phyloP scores from a whole-genome alignment of 805 yeast genomes.

The Spathaspora hagerdaliae region DNA sequence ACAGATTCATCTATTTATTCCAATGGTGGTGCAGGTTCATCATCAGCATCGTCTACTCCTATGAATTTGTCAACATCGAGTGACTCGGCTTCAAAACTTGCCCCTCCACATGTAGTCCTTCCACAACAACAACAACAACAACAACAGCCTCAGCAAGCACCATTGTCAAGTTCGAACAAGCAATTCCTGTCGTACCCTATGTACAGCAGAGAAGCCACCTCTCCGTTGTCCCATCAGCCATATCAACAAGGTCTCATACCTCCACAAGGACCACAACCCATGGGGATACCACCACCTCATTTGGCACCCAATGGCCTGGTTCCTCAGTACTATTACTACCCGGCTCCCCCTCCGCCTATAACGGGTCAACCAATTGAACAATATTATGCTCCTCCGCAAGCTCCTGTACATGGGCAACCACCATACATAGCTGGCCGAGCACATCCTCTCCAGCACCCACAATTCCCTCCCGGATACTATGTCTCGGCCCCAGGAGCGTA shows the following conservation, averaged over 20 bases:
- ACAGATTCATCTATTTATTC: constrained; percentile 11
- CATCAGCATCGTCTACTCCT: not conserved
- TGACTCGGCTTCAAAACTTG: not conserved
- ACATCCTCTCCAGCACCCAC: constrained; percentile 4
- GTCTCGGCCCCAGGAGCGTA: constrained; percentile 1
- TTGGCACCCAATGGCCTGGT: constrained; percentile 3
- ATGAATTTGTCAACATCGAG: constrained; percentile 1
- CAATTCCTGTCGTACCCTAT: not conserved
- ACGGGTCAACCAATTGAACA: not conserved
- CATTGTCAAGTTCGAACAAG: not conserved
- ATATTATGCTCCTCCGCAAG: not conserved
- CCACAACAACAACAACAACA: constrained; percentile 4
- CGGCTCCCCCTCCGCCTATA: not conserved
- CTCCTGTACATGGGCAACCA: constrained; percentile 4
- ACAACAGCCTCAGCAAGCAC: not conserved
- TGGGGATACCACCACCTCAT: not conserved
- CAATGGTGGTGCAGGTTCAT: not conserved
- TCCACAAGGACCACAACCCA: not conserved
- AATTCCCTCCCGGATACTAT: constrained; percentile 1
- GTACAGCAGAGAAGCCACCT: not conserved
- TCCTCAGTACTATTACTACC: constrained; percentile 3
- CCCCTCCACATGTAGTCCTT: not conserved
- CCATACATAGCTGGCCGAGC: constrained; percentile 2
- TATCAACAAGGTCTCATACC: constrained; percentile 1
- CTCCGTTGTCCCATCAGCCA: constrained; percentile 1